phyloP scores from a whole-genome alignment of 108 stramenopile species.

The Aurantiochytrium sp. region DNA sequence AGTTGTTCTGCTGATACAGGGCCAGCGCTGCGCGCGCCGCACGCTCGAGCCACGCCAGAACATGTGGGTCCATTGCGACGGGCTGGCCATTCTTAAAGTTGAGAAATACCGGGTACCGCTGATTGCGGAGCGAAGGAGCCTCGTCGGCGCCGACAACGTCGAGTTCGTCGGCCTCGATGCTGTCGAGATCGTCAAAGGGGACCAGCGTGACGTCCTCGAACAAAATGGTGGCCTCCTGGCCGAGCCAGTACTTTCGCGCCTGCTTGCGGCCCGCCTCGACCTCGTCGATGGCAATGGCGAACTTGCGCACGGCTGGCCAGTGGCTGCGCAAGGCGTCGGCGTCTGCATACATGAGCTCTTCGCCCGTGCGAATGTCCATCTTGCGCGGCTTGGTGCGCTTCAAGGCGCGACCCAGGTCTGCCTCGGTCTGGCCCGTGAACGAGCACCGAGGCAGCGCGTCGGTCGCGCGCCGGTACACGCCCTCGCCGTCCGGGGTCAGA shows the following conservation, averaged over 20 bases:
- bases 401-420: neutral
- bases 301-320: slow-evolving; percentile 13
- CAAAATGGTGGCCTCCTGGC: neutral
- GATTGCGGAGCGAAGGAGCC: neutral
- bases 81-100: neutral
- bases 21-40: neutral
- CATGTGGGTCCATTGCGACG: neutral
- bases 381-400: slow-evolving; percentile 24
- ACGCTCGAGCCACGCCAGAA: neutral
- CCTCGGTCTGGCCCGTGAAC: neutral
- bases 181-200: slow-evolving; percentile 3
- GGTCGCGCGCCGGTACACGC: neutral
- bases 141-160: neutral
- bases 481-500: neutral
- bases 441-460: neutral
- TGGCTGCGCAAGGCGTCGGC: neutral
- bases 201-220: neutral
- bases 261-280: neutral
- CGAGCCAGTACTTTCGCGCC: neutral
- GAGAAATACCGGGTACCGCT: neutral
- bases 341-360: neutral
- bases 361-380: slow-evolving; percentile 13
- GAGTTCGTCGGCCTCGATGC: neutral
- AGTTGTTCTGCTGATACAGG: neutral
- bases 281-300: neutral